phyloP scores from a whole-genome alignment of 148 eudicot species.

The Silene uniflora region DNA sequence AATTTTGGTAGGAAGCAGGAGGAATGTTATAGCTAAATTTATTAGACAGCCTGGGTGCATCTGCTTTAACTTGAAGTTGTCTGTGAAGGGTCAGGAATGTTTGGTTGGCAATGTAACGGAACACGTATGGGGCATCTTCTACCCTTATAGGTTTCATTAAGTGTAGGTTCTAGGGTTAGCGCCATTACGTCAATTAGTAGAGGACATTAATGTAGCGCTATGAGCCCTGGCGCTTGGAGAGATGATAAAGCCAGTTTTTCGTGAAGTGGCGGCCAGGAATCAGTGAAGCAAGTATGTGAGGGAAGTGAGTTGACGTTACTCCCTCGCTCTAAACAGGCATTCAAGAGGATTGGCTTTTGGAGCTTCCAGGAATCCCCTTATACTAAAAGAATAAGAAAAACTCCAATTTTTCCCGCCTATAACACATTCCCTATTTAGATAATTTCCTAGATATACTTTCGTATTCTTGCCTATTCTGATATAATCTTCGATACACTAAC shows the following conservation, averaged over 20 bases:
- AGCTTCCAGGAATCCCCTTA: too few species aligned
- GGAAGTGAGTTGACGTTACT: neutral
- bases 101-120: constrained; percentile 3
- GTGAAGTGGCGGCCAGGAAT: neutral
- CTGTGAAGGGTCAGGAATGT: neutral
- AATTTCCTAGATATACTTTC: too few species aligned
- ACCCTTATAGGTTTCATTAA: too few species aligned
- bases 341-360: neutral
- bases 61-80: constrained; percentile 4
- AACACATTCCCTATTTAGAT: too few species aligned
- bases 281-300: neutral
- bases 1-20: too few species aligned
- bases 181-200: neutral
- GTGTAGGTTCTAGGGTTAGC: neutral
- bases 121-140: neutral
- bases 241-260: neutral
- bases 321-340: neutral
- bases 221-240: neutral
- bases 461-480: too few species aligned
- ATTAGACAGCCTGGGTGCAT: neutral
- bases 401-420: too few species aligned
- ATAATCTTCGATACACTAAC: too few species aligned
- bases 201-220: neutral
- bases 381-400: too few species aligned
- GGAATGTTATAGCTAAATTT: neutral